Conservation (phyloP, 495 filamentous ascomycete genomes). For the Podospora pseudoanserina region DNA sequence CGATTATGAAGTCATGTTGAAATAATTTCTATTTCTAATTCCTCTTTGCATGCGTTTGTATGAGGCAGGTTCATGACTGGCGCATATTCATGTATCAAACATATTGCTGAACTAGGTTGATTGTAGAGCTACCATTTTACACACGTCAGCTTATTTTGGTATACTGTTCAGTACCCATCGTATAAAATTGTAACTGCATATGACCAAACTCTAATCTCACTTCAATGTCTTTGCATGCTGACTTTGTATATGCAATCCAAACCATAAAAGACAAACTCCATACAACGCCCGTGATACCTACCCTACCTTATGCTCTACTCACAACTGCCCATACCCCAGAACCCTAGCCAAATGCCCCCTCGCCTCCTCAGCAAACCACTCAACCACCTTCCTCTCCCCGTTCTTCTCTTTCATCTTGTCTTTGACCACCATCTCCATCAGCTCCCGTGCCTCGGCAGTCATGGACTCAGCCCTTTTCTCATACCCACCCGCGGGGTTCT, state of each 20-base stretch:
- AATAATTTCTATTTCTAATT: too few species aligned
- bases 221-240: too few species aligned
- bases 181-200: too few species aligned
- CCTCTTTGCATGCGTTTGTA: too few species aligned
- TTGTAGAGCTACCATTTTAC: too few species aligned
- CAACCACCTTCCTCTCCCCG: constrained; percentile 19
- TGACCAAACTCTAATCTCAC: too few species aligned
- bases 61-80: too few species aligned
- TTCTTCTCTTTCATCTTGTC: constrained; percentile 26
- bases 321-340: background rate
- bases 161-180: too few species aligned
- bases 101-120: too few species aligned
- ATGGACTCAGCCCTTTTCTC: constrained; percentile 25
- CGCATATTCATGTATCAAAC: too few species aligned
- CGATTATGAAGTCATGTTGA: too few species aligned
- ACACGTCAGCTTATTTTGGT: too few species aligned
- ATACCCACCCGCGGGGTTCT: constrained; percentile 27
- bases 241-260: background rate
- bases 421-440: constrained; percentile 23
- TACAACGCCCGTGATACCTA: background rate
- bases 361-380: constrained; percentile 20
- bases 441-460: constrained; percentile 9
- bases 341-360: constrained; percentile 12
- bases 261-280: background rate
- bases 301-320: background rate